Evolutionary conservation across 805 yeast species (phyloP).

Genomic region (Sporopachydermia quercuum): DNA sequence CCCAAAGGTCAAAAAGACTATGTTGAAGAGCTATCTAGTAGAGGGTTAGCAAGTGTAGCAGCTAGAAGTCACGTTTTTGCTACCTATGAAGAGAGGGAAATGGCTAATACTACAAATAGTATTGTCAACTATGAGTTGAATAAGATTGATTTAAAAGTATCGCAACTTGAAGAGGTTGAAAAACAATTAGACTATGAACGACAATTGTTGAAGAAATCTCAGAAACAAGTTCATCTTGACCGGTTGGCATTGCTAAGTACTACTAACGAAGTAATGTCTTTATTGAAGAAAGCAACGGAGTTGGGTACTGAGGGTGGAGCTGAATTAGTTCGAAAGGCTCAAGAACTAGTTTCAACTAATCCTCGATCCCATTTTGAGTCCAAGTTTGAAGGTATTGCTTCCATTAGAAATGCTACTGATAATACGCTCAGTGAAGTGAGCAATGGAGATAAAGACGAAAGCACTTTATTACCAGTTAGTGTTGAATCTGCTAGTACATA

Average conservation of each 20-base stretch:
- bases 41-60: conserved; percentile 27
- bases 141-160: conserved; percentile 49
- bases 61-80: conserved; percentile 71
- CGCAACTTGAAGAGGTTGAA: conserved; percentile 45
- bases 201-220: conserved; percentile 41
- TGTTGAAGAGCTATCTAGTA: conserved; percentile 4
- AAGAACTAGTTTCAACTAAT: conserved; percentile 4
- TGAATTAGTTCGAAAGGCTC: not conserved
- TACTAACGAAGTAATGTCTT: conserved; percentile 34
- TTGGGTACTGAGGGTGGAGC: conserved; percentile 12
- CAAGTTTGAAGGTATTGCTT: conserved; percentile 4
- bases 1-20: conserved; percentile 7
- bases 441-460: conserved; percentile 18
- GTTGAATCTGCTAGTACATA: conserved; percentile 46
- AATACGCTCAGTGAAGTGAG: conserved; percentile 7
- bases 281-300: conserved; percentile 25
- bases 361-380: conserved; percentile 2
- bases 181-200: conserved; percentile 51
- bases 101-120: conserved; percentile 40
- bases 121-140: conserved; percentile 48
- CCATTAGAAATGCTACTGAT: too few species aligned
- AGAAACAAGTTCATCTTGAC: conserved; percentile 52
- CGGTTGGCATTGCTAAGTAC: conserved; percentile 50
- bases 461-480: conserved; percentile 37
- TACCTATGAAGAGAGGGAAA: conserved; percentile 65